These are phyloP conservation scores for Madurella mycetomatis DNA, from an alignment of 2,329 filamentous ascomycete species.

Conservation along the genomic window DNA sequence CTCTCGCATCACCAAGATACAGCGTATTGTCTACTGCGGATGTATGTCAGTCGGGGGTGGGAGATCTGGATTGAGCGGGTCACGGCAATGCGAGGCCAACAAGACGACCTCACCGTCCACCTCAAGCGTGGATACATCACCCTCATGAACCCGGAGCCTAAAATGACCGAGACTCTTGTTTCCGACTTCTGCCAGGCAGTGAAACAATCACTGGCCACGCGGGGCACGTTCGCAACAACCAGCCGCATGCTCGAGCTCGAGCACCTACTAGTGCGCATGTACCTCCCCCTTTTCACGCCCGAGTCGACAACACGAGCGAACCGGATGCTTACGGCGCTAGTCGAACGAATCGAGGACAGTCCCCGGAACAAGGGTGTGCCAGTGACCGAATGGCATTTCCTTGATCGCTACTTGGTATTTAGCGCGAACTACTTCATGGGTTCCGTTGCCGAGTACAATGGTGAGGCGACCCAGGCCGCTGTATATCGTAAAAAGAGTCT, in stretches of 20 bases:
- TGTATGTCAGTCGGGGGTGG: conserved; percentile 20
- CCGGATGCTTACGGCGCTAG: conserved; percentile 11
- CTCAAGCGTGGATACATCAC: conserved; percentile 26
- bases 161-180: conserved; percentile 10
- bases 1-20: conserved; percentile 6
- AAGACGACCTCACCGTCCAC: conserved; percentile 25
- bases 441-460: conserved; percentile 17
- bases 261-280: conserved; percentile 22
- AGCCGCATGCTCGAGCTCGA: conserved; percentile 21
- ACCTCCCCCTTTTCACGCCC: conserved; percentile 21
- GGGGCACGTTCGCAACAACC: conserved; percentile 18
- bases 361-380: neutral
- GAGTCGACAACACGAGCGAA: conserved; percentile 9
- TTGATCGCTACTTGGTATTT: conserved; percentile 25
- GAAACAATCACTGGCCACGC: neutral
- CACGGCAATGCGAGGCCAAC: conserved; percentile 7
- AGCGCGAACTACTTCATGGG: conserved; percentile 23
- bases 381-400: conserved; percentile 12
- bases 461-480: conserved; percentile 13
- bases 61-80: conserved; percentile 22
- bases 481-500: conserved; percentile 13
- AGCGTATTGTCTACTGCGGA: conserved; percentile 2
- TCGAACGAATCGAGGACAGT: conserved; percentile 3
- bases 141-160: conserved; percentile 15
- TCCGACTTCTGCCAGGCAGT: conserved; percentile 11